Conservation (phyloP, 1,139 yeast genomes). For the Casaregolazyma suthepensis region DNA sequence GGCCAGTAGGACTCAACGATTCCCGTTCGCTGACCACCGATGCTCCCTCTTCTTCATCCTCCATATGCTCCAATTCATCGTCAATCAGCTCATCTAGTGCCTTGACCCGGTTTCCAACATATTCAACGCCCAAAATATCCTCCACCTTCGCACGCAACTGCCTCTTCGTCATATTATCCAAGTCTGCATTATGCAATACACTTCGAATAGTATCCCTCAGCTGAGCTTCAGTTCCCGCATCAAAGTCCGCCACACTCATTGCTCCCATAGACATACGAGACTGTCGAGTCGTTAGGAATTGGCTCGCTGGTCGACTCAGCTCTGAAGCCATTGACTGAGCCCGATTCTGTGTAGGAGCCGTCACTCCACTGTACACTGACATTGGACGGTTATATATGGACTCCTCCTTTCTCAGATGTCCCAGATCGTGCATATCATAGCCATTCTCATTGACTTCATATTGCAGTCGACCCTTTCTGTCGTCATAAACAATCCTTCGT, state of each 20-base stretch:
- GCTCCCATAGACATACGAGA: conserved; percentile 19
- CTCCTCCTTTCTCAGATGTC: conserved; percentile 11
- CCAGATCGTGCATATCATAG: conserved; percentile 26
- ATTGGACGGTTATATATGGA: conserved; percentile 20
- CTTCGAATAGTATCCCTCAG: conserved; percentile 26
- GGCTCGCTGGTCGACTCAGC: conserved; percentile 6
- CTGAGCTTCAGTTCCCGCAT: conserved; percentile 20
- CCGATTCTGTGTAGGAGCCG: conserved; percentile 7
- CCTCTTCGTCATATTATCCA: conserved; percentile 34
- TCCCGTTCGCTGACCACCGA: background rate
- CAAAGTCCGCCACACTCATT: conserved; percentile 15
- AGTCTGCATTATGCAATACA: conserved; percentile 31
- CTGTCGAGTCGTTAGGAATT: conserved; percentile 4
- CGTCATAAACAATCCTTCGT: conserved; percentile 31
- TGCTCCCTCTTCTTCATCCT: conserved; percentile 17
- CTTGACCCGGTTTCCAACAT: conserved; percentile 27
- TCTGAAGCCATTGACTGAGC: background rate
- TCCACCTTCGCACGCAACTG: conserved; percentile 34
- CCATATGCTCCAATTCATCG: conserved; percentile 31
- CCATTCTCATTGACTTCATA: conserved; percentile 20
- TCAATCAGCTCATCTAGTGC: conserved; percentile 33
- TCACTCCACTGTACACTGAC: conserved; percentile 20
- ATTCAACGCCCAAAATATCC: conserved; percentile 32
- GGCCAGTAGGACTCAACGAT: background rate
- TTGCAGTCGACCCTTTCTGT: conserved; percentile 23